Conservation (phyloP, 257 asterid genomes). For the Jacaranda mimosifolia region DNA sequence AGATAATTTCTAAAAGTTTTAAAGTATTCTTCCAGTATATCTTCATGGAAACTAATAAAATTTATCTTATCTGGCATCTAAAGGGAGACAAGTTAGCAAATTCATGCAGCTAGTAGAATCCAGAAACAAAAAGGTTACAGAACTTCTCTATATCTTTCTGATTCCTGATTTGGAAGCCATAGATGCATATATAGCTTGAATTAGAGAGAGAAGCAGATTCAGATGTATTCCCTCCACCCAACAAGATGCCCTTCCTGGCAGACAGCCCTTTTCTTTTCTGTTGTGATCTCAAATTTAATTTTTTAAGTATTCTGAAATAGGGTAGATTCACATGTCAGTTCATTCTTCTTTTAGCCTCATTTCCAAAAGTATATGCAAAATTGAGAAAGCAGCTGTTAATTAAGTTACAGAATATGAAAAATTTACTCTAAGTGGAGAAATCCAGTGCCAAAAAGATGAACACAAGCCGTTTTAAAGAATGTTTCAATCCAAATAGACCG, state of each 20-base stretch:
- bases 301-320: not conserved
- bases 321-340: not conserved
- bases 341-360: conserved; percentile 16
- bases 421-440: not conserved
- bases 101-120: not conserved
- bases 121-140: not conserved
- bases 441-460: not conserved
- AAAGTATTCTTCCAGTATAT: not conserved
- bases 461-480: not conserved
- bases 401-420: not conserved
- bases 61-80: not conserved
- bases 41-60: not conserved
- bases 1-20: not conserved
- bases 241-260: not conserved
- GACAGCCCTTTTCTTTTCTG: not conserved
- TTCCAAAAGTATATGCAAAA: not conserved
- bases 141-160: not conserved
- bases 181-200: not conserved
- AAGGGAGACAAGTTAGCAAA: conserved; percentile 1
- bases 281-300: not conserved
- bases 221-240: not conserved
- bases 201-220: not conserved
- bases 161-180: not conserved
- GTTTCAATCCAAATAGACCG: not conserved
- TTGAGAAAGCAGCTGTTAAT: not conserved